Evolutionary conservation across 495 filamentous ascomycete species (phyloP), one percentile per base, ranked within the genome.

Genomic region (Xylaria castorea): DNA sequence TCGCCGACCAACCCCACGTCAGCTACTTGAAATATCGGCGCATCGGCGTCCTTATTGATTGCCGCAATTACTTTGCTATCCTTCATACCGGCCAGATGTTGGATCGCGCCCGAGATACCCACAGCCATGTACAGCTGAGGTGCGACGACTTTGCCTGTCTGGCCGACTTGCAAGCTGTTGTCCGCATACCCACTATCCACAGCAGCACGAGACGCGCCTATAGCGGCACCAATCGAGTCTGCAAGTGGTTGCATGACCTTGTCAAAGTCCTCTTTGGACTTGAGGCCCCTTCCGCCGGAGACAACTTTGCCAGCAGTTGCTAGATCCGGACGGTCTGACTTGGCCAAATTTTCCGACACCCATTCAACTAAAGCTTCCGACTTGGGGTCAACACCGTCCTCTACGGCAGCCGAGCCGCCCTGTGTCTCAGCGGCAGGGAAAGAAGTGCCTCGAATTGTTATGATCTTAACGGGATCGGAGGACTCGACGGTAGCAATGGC

Each of bases 81-180:
- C 89, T 99, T 99, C 96, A 99, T 99, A 79, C 96, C 96, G 53
- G 97, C 97, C 83, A 99, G 84, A 88, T 99, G 96, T 84, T 99
- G 96, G 74, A 99, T 99, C 30, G 96, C 96, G 60, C 96, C 96
- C 7, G 92, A 96, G 78, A 99, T 98, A 77, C 96, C 96, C 20
- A 94, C 95, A 40, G 93, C 96, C 71, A 99, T 88, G 80, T 99
- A 99, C 72, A 98, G 85, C 82, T 99, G 92, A 68, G 96, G 96
- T 53, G 96, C 96, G 42, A 99, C 94, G 71, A 97, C 97, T 89
- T 99, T 99, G 72, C 96, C 96, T 8, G 96, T 99, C 85, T 99
- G 96, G 14, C 96, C 96, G 73, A 99, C 94, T 84, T 99, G 96
- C 78, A 99, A 84, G 84, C 93, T 97, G 89, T 99, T 99, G 83